A percentile compares a stretch with the other conserved stretches of the same genome.
phyloP scores from a whole-genome alignment of 257 asterid species.

The Cordia subcordata region DNA sequence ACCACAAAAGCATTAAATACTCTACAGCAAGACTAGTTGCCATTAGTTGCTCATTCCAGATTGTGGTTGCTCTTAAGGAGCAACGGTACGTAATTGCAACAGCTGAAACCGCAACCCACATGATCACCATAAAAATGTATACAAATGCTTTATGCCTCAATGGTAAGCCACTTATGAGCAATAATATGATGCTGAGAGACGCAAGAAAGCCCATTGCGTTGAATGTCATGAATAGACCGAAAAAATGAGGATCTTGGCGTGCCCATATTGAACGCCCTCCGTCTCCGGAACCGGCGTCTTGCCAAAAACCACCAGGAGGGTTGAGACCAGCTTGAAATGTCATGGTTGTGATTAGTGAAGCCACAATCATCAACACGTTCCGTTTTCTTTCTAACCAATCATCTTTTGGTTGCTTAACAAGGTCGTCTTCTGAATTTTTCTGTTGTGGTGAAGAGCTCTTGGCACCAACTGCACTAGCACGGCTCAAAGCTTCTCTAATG shows the following conservation, averaged over 20 bases:
- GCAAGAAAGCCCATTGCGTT: constrained; percentile 33
- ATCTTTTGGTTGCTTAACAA: constrained; percentile 17
- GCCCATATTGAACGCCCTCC: constrained; percentile 34
- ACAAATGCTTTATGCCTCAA: constrained; percentile 22
- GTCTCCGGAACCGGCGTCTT: constrained; percentile 7
- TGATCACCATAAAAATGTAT: constrained; percentile 35
- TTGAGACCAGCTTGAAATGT: constrained; percentile 39
- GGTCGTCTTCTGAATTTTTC: constrained; percentile 7
- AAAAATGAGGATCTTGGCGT: constrained; percentile 7
- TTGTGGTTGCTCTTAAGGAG: background rate
- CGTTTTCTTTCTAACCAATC: constrained; percentile 34
- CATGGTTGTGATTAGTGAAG: constrained; percentile 30
- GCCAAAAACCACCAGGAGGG: constrained; percentile 42
- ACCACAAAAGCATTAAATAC: too few relatives aligned
- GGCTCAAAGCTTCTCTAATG: constrained; percentile 16
- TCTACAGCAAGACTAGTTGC: too few relatives aligned
- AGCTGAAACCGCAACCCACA: constrained; percentile 34
- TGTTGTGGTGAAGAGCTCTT: constrained; percentile 22
- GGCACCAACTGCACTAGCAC: constrained; percentile 26
- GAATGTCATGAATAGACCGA: constrained; percentile 20
- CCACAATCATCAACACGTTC: constrained; percentile 36
- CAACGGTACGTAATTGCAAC: constrained; percentile 15
- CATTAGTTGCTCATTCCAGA: background rate
- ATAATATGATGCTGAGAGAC: constrained; percentile 28
- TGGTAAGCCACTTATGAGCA: constrained; percentile 38